Evolutionary conservation across 1,284 basidiomycete genomes (phyloP).

Genomic region (Coniferiporia sulphurascens): DNA sequence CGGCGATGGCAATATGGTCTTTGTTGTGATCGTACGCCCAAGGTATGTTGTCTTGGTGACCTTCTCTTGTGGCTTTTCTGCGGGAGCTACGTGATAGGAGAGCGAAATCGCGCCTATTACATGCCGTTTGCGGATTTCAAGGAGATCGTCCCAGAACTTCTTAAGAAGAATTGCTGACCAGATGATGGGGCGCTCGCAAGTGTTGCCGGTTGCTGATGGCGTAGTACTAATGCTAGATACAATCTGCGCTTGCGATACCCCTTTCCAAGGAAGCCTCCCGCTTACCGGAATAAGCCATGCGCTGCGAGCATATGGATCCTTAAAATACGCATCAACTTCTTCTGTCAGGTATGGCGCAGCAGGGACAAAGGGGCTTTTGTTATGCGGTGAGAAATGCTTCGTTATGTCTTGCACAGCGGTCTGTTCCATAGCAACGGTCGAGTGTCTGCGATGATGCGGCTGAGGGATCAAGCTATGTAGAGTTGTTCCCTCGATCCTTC

Average conservation of each 20-base stretch:
- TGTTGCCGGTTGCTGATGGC: slow-evolving; percentile 13
- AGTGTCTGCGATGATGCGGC: slow-evolving; percentile 18
- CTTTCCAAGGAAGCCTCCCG: slow-evolving; percentile 48
- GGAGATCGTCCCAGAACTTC: slow-evolving; percentile 51
- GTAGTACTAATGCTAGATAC: slow-evolving; percentile 26
- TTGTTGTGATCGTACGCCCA: slow-evolving; percentile 16
- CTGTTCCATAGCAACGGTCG: slow-evolving; percentile 17
- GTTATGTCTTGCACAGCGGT: neutral
- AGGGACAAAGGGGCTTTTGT: slow-evolving; percentile 30
- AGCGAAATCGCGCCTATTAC: slow-evolving; percentile 46
- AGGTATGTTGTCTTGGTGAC: slow-evolving; percentile 20
- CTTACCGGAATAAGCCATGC: slow-evolving; percentile 65
- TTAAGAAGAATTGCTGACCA: slow-evolving; percentile 48
- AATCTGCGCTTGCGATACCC: slow-evolving; percentile 41
- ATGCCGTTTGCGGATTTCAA: slow-evolving; percentile 34
- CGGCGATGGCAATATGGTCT: neutral
- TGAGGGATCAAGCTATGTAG: slow-evolving; percentile 32
- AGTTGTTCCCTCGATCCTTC: slow-evolving; percentile 27
- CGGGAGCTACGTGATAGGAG: slow-evolving; percentile 42
- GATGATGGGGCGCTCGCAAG: slow-evolving; percentile 27
- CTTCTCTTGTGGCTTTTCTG: slow-evolving; percentile 14
- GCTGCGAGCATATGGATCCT: slow-evolving; percentile 36
- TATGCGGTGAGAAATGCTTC: slow-evolving; percentile 11
- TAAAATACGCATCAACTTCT: slow-evolving; percentile 25
- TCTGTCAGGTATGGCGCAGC: slow-evolving; percentile 39